Base-by-base conservation (phyloP, 306 rosid species). In the Arachis hypogaea region DNA sequence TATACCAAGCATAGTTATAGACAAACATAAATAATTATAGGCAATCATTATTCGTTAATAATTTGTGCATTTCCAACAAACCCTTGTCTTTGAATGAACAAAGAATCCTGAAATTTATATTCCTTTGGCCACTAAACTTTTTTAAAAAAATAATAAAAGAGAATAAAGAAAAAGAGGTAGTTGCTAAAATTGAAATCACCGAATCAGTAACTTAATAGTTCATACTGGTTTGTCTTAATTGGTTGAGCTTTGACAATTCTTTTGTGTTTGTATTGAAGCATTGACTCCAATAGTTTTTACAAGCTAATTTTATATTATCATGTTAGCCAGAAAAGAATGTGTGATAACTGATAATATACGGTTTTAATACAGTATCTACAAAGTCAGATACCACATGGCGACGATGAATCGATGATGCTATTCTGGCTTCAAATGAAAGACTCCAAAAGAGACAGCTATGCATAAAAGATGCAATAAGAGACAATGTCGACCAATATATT, bases 11-110 rank as follows among this genome's bases (percentile, higher is more conserved):
- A 47, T 55, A 18, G 2, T 9, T 59, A 2, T 36, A 11, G 1
- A 9, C 4, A 6, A 1, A 11, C 11, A 11, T 30, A 41, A 16
- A 42, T 18, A 41, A 12, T 11, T 42, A 9, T 22, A 66, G 12
- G 30, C 29, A 9, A 49, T 66, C 60, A 68, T 51, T 51, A 68
- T 51, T 36, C 2, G 16, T 33, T 38, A 50, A 36, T 50, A 50
- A 36, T 50, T 33, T 36, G 45, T 50, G 72, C 14, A 36, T 4
- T 33, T 18, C n/a, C 59, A 3, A 56, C 41, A 14, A 7, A 33
- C 14, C n/a, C 72, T 50, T 33, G 61, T 68, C 72, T 51, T 66
- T 36, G 72, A 51, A 68, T 68, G 60, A 68, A 46, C 30, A 68
- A n/a, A 51, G 72, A 10, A 68, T 68, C 72, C 72, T 12, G 7